Evolutionary conservation across 2,329 filamentous ascomycete genomes (phyloP), one percentile per base, ranked within the genome.

Genomic region (Chaetomium globosum): DNA sequence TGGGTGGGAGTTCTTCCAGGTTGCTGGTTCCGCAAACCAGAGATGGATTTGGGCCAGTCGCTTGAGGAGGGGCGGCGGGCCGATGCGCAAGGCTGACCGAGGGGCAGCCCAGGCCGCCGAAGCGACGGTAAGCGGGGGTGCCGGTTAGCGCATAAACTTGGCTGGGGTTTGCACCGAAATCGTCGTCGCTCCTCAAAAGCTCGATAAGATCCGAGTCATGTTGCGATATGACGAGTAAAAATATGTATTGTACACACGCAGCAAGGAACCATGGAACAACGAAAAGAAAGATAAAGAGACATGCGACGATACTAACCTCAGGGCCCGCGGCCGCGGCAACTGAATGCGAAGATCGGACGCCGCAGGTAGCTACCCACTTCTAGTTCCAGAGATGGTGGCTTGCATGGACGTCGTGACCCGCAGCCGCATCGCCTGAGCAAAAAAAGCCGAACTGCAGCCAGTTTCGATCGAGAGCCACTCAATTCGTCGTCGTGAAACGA

Each of bases 41-140:
- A 57, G 51, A 39, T 51, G 59, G 57, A 49, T 60, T 56, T 60
- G 39, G 51, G 51, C 51, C 61, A 53, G 61, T 48, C 21, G 48
- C 53, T 64, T n/a, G n/a, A n/a, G n/a, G 63, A 39, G 30, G 67
- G 67, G 69, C 67, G 67, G 67, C 65, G 67, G 67, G 62, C 64
- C 63, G 67, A 68, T 64, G 58, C 23, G 57, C 55, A 54, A 63
- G 46, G 64, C 59, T 52, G 56, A 60, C 51, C 58, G 67, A 68
- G 66, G 68, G 68, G 67, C 67, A 69, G 58, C 49, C 9, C 28
- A 46, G 23, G n/a, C 54, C 30, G n/a, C n/a, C 16, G 46, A 43
- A 43, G 39, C 39, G 39, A 48, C 7, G 8, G 46, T 48, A 21
- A 48, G 46, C 46, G 46, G 46, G 46, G 46, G 39, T 19, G 16